These are phyloP conservation scores for Aspergillus spinulosporus DNA, from an alignment of 2,329 filamentous ascomycete genomes.

Conservation along the genomic window DNA sequence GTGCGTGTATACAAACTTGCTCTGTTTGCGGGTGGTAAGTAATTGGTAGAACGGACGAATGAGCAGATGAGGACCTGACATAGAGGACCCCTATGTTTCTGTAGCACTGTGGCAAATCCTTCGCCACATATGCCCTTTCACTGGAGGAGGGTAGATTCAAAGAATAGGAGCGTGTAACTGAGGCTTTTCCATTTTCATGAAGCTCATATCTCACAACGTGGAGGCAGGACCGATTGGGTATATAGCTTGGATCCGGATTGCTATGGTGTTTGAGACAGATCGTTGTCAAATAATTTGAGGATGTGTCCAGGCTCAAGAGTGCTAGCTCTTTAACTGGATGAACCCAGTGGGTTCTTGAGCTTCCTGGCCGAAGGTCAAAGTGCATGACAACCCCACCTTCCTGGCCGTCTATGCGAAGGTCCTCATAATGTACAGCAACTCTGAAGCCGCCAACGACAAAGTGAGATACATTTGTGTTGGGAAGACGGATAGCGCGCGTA, in stretches of 20 bases:
- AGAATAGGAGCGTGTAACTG: constrained; percentile 1
- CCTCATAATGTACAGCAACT: constrained; percentile 23
- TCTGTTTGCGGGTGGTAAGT: constrained; percentile 16
- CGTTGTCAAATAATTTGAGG: constrained; percentile 21
- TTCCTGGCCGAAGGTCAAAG: constrained; percentile 23
- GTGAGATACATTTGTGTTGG: constrained; percentile 19
- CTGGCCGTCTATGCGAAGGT: background rate
- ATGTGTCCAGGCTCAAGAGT: constrained; percentile 21
- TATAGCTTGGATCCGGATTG: background rate
- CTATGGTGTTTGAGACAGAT: constrained; percentile 15
- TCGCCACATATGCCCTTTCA: background rate
- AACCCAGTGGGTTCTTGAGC: constrained; percentile 19
- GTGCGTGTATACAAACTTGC: constrained; percentile 15
- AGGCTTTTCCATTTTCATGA: background rate
- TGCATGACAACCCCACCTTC: constrained; percentile 22
- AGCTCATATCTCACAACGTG: constrained; percentile 18
- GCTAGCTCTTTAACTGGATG: constrained; percentile 9
- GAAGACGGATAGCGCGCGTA: constrained; percentile 29
- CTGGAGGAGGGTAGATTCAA: constrained; percentile 4
- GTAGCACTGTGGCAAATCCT: background rate
- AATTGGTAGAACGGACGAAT: constrained; percentile 8
- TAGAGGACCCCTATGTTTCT: constrained; percentile 18
- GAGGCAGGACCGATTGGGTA: constrained; percentile 7
- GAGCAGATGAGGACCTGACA: background rate
- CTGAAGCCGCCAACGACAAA: constrained; percentile 25